phyloP scores from a whole-genome alignment of 805 yeast genomes.

The Ogataea pini region DNA sequence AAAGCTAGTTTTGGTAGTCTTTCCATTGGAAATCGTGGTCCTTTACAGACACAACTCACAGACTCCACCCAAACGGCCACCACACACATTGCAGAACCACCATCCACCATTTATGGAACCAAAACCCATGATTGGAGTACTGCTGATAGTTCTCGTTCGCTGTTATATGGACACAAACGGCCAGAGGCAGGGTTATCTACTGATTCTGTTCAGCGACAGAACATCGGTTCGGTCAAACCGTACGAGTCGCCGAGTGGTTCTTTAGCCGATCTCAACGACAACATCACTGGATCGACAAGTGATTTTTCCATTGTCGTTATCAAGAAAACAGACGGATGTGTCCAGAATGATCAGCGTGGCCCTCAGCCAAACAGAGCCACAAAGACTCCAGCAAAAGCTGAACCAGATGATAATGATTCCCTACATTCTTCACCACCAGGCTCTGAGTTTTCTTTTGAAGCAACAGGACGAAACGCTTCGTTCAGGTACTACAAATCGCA shows the following conservation, averaged over 20 bases:
- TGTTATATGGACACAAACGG: constrained; percentile 5
- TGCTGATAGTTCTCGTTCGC: constrained; percentile 23
- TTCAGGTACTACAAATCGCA: constrained; percentile 38
- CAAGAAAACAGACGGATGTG: constrained; percentile 9
- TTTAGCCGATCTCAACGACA: no score
- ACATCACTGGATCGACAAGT: constrained; percentile 19
- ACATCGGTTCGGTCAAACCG: no score
- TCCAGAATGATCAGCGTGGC: neutral
- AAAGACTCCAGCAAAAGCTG: neutral
- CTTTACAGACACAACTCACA: neutral
- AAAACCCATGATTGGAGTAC: constrained; percentile 34
- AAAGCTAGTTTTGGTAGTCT: constrained; percentile 18
- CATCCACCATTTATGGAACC: constrained; percentile 35
- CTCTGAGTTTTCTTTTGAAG: constrained; percentile 38
- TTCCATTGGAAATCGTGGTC: neutral
- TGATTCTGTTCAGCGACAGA: no score
- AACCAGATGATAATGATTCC: constrained; percentile 10
- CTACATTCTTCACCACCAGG: constrained; percentile 26
- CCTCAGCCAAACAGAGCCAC: neutral
- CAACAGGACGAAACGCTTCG: constrained; percentile 38
- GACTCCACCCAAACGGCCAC: neutral
- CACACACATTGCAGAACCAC: constrained; percentile 5
- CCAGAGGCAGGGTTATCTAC: neutral
- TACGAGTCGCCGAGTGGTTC: no score
- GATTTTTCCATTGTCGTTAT: constrained; percentile 28